Evolutionary conservation across 495 filamentous ascomycete genomes (phyloP), one percentile per base, ranked within the genome.

Genomic region (Talaromyces thailandensis): DNA sequence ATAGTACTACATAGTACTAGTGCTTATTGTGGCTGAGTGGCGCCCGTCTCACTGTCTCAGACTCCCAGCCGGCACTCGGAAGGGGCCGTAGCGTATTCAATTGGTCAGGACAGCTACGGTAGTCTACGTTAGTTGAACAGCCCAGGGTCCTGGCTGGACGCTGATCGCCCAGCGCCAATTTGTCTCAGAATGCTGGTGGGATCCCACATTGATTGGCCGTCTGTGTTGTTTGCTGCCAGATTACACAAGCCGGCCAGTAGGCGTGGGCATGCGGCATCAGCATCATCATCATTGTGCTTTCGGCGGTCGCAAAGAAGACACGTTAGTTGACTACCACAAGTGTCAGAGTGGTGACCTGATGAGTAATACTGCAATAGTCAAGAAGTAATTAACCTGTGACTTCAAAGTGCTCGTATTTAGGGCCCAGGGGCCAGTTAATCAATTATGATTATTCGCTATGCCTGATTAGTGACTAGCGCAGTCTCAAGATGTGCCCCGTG

Each of bases 81-180:
- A 26, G 43, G 51, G 51, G 2, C 24, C 51, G 23, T 23, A 26
- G 51, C 51, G 51, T 6, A 11, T 7, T 11, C 24, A 55, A n/a
- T n/a, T n/a, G n/a, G n/a, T n/a, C n/a, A n/a, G n/a, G n/a, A n/a
- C n/a, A n/a, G n/a, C n/a, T n/a, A n/a, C n/a, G n/a, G n/a, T n/a
- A n/a, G n/a, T n/a, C n/a, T n/a, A n/a, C n/a, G n/a, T n/a, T n/a
- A n/a, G n/a, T n/a, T n/a, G n/a, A n/a, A n/a, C n/a, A n/a, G n/a
- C n/a, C n/a, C n/a, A n/a, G n/a, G n/a, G n/a, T n/a, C n/a, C n/a
- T n/a, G n/a, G n/a, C 45, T 28, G 32, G 43, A 53, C 52, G 35
- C 53, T 51, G 35, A 56, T 45, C 51, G 58, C 43, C 55, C 45
- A 28, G 60, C n/a, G 18, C 55, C 51, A 25, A 55, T 7, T 55